These are phyloP conservation scores for Dalbergia cochinchinensis DNA, from an alignment of 306 rosid genomes.

Conservation along the genomic window DNA sequence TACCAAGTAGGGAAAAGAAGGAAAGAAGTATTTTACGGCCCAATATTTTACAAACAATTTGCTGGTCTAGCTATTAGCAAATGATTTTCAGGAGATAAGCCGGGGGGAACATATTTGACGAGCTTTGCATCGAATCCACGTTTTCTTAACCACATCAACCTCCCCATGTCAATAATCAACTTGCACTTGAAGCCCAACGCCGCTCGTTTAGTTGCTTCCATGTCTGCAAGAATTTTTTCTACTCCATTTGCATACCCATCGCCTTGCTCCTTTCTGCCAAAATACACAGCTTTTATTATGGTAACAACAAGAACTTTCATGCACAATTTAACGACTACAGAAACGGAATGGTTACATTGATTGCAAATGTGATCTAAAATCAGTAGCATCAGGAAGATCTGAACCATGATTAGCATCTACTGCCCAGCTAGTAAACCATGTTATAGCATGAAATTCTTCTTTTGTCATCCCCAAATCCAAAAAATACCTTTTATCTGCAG, in stretches of 20 bases:
- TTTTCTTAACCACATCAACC: conserved; percentile 83
- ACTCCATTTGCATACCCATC: conserved; percentile 54
- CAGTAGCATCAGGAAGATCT: conserved; percentile 61
- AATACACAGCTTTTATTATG: conserved; percentile 28
- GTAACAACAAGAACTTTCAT: background rate
- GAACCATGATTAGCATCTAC: conserved; percentile 85
- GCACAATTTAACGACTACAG: conserved; percentile 18
- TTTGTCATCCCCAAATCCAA: conserved; percentile 72
- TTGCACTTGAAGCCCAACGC: conserved; percentile 91
- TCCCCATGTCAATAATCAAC: conserved; percentile 89
- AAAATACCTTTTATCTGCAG: conserved; percentile 78
- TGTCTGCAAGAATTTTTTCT: conserved; percentile 63
- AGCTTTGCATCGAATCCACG: conserved; percentile 71
- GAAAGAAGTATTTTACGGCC: too few relatives aligned
- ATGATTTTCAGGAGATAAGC: conserved; percentile 92
- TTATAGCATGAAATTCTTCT: conserved; percentile 83
- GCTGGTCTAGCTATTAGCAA: conserved; percentile 67
- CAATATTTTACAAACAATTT: background rate
- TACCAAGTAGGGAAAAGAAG: too few relatives aligned
- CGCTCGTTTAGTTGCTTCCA: conserved; percentile 81
- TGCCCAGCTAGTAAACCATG: conserved; percentile 99
- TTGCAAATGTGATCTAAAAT: conserved; percentile 48
- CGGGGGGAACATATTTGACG: conserved; percentile 78
- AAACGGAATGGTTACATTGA: conserved; percentile 60
- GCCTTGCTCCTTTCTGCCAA: conserved; percentile 60